A percentile compares a stretch with the other conserved stretches of the same genome.
These are phyloP conservation scores for Strobilomyces echinocephalus DNA, from an alignment of 768 basidiomycete species.

Conservation along the genomic window DNA sequence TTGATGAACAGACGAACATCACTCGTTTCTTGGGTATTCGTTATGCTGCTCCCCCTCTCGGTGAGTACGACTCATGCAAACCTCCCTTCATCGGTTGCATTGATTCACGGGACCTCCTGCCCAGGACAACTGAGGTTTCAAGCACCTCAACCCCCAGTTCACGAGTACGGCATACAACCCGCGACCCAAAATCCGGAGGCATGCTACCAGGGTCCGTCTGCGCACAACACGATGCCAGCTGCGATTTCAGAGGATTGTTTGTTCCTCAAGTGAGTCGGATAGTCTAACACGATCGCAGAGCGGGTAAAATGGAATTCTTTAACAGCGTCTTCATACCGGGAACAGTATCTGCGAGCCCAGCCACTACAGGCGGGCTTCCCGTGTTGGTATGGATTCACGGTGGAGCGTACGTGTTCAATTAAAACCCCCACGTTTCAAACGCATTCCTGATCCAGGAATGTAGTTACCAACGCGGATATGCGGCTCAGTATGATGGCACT, in stretches of 20 bases:
- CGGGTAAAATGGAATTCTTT: background rate
- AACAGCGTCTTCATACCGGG: conserved; percentile 13
- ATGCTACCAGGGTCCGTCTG: conserved; percentile 20
- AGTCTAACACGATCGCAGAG: too few relatives aligned
- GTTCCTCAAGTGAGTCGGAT: conserved; percentile 13
- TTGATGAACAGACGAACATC: background rate
- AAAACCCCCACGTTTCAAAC: too few relatives aligned
- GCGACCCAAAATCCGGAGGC: conserved; percentile 24
- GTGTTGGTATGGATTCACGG: conserved; percentile 37
- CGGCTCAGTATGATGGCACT: conserved; percentile 13
- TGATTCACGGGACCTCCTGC: background rate
- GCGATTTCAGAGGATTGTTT: conserved; percentile 32
- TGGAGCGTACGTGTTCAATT: conserved; percentile 23
- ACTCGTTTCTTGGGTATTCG: background rate
- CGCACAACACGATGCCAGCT: background rate
- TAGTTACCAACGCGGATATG: conserved; percentile 24
- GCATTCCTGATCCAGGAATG: background rate
- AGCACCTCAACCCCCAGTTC: conserved; percentile 24
- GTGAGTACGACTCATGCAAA: background rate
- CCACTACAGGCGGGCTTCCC: conserved; percentile 16
- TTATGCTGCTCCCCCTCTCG: background rate
- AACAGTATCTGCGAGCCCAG: background rate
- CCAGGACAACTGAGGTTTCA: conserved; percentile 25
- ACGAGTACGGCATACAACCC: conserved; percentile 17
- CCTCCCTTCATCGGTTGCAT: background rate